A percentile compares a stretch with the other conserved stretches of the same genome.
Conservation (phyloP, 129 eudicot species). For the Tanacetum coccineum region DNA sequence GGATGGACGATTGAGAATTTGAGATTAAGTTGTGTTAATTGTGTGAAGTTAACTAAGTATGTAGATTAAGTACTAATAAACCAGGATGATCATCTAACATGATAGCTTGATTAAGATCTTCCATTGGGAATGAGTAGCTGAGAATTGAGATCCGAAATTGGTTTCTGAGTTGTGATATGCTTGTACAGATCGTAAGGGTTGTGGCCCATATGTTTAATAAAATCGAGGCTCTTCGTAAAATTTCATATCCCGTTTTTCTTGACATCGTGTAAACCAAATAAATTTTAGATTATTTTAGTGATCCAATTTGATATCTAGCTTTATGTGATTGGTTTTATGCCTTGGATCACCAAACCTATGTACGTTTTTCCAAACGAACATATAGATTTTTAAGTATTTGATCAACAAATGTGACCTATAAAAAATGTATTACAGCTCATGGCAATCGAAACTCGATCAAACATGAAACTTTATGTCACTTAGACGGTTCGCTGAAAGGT, state of each 20-base stretch:
- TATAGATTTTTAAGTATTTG: no score
- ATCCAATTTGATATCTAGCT: no score
- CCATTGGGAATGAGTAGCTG: background rate
- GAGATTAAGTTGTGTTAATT: slow-evolving; percentile 13
- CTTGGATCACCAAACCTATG: no score
- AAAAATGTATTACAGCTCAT: no score
- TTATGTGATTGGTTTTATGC: no score
- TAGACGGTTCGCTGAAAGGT: background rate
- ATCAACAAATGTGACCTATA: no score
- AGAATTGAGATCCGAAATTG: slow-evolving; percentile 21
- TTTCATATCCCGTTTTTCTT: background rate
- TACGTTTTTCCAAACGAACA: no score
- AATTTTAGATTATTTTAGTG: no score
- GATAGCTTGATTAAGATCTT: slow-evolving; percentile 10
- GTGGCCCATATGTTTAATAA: slow-evolving; percentile 15
- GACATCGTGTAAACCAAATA: no score
- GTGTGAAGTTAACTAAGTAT: background rate
- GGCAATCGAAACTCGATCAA: background rate
- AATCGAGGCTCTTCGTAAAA: background rate
- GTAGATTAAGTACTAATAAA: slow-evolving; percentile 5
- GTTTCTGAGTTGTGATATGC: background rate
- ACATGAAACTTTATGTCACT: background rate
- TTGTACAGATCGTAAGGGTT: slow-evolving; percentile 21
- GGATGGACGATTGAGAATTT: background rate
- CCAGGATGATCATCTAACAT: background rate